These are phyloP conservation scores for Dendryphion nanum DNA, from an alignment of 2,329 filamentous ascomycete genomes.

Conservation along the genomic window DNA sequence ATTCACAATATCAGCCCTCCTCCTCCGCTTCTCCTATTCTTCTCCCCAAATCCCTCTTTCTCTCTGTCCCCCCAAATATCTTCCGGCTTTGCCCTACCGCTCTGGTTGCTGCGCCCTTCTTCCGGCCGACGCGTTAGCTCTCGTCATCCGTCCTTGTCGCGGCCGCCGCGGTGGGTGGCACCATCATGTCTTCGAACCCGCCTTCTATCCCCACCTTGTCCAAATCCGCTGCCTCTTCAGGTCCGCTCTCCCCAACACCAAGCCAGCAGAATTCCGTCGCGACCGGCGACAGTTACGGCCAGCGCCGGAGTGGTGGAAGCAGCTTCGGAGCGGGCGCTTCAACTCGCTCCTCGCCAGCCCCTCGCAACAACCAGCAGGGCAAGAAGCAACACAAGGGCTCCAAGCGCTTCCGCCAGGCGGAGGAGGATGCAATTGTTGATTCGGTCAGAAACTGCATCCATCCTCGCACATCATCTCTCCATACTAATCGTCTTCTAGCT, in stretches of 20 bases:
- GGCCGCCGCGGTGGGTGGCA: slow-evolving; percentile 23
- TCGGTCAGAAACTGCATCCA: slow-evolving; percentile 52
- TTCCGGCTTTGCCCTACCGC: neutral
- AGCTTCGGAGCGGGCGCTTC: slow-evolving; percentile 39
- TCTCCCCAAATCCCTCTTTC: slow-evolving; percentile 5
- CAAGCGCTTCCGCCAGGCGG: slow-evolving; percentile 68
- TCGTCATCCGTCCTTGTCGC: slow-evolving; percentile 14
- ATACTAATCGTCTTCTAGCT: slow-evolving; percentile 48
- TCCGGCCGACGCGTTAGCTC: slow-evolving; percentile 12
- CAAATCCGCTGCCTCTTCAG: slow-evolving; percentile 39
- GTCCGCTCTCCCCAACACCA: slow-evolving; percentile 43
- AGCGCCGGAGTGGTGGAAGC: slow-evolving; percentile 42
- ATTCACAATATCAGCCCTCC: slow-evolving; percentile 2
- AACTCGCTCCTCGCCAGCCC: slow-evolving; percentile 45
- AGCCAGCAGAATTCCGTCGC: slow-evolving; percentile 45
- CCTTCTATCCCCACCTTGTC: slow-evolving; percentile 40
- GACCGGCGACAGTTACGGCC: slow-evolving; percentile 43
- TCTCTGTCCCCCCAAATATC: slow-evolving; percentile 4
- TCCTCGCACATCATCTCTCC: no score
- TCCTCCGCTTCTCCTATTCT: slow-evolving; percentile 5
- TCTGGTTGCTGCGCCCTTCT: neutral
- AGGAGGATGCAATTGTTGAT: slow-evolving; percentile 88
- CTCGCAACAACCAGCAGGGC: slow-evolving; percentile 72
- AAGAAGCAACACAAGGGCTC: slow-evolving; percentile 84
- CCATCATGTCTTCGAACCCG: slow-evolving; percentile 46